Conservation (phyloP, 306 rosid genomes). For the Spatholobus suberectus region DNA sequence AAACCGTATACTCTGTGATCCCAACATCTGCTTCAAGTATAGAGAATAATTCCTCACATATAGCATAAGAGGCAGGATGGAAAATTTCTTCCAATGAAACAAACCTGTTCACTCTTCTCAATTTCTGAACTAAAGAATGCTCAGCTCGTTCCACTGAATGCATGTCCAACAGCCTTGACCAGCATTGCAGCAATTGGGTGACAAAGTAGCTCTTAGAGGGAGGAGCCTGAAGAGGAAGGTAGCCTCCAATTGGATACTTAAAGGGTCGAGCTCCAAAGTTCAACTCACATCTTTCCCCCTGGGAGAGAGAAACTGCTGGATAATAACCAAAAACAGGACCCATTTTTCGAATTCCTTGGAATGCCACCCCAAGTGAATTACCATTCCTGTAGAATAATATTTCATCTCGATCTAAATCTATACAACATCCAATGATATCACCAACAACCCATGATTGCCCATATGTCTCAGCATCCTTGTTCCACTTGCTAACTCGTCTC, state of each 20-base stretch:
- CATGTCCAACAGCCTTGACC: constrained; percentile 85
- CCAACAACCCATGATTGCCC: constrained; percentile 98
- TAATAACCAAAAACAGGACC: constrained; percentile 83
- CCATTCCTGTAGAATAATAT: constrained; percentile 90
- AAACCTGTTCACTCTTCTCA: constrained; percentile 81
- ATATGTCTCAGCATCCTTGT: constrained; percentile 79
- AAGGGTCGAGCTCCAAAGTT: constrained; percentile 92
- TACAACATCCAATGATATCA: constrained; percentile 97
- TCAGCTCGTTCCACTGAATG: constrained; percentile 65
- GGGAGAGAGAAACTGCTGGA: constrained; percentile 96
- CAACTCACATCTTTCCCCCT: constrained; percentile 89
- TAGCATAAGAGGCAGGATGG: constrained; percentile 71
- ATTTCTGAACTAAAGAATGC: constrained; percentile 73
- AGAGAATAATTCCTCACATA: constrained; percentile 79
- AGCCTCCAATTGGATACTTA: constrained; percentile 84
- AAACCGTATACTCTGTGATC: constrained; percentile 69
- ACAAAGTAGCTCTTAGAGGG: constrained; percentile 56
- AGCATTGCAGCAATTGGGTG: constrained; percentile 70
- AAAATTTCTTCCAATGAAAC: constrained; percentile 77
- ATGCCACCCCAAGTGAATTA: constrained; percentile 88
- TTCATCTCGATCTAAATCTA: constrained; percentile 85
- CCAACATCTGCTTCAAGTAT: constrained; percentile 64
- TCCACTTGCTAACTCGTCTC: constrained; percentile 91
- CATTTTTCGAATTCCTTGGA: constrained; percentile 82
- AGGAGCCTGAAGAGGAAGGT: constrained; percentile 82